Conservation (phyloP, 2,329 filamentous ascomycete genomes). For the Pyrenochaeta sp. region DNA sequence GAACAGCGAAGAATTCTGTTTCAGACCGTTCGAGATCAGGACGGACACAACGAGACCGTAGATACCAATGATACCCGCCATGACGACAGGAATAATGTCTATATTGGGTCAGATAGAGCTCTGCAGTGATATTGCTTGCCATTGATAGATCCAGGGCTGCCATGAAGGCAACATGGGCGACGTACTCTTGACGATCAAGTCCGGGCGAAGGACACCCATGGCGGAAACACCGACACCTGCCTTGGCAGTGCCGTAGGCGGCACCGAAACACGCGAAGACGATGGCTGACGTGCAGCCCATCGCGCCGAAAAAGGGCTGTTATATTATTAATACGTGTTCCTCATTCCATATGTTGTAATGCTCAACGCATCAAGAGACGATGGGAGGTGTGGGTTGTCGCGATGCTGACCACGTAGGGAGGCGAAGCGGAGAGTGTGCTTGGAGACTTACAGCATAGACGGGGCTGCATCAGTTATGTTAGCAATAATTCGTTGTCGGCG, state of each 20-base stretch:
- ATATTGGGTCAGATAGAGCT: constrained; percentile 20
- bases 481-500: constrained; percentile 28
- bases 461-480: constrained; percentile 68
- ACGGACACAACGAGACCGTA: constrained; percentile 68
- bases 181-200: constrained; percentile 99
- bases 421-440: constrained; percentile 25
- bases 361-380: constrained; percentile 17
- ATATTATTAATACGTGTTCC: constrained; percentile 29
- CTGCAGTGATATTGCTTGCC: not conserved
- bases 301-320: constrained; percentile 90
- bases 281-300: constrained; percentile 97
- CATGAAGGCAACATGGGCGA: constrained; percentile 21
- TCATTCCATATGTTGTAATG: constrained; percentile 1
- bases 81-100: constrained; percentile 99
- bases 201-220: constrained; percentile 97
- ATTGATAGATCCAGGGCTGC: not conserved
- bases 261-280: constrained; percentile 95
- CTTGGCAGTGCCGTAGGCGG: constrained; percentile 98
- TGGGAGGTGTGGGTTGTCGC: constrained; percentile 18
- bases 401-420: constrained; percentile 31
- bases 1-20: constrained; percentile 58
- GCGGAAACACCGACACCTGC: constrained; percentile 98
- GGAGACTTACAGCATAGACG: constrained; percentile 94
- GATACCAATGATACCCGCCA: constrained; percentile 99
- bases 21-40: constrained; percentile 62